Evolutionary conservation across 2,329 filamentous ascomycete genomes (phyloP).

Genomic region (Lachnum nothofagi): DNA sequence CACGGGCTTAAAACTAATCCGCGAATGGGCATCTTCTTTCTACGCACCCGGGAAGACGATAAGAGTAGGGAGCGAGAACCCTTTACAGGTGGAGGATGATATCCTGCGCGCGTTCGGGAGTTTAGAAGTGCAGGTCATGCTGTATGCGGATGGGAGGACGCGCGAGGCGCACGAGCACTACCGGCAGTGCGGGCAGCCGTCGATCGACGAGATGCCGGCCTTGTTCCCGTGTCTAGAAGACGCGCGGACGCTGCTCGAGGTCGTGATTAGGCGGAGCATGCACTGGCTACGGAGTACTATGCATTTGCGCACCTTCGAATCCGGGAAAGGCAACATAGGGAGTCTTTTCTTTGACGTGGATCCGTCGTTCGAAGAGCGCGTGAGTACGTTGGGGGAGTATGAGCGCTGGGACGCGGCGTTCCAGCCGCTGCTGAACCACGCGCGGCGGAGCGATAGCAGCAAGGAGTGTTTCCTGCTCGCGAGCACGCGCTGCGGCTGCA

Average conservation of each 20-base stretch:
- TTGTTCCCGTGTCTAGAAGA: constrained; percentile 15
- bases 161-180: constrained; percentile 20
- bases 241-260: constrained; percentile 16
- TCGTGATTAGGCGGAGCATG: constrained; percentile 23
- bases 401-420: constrained; percentile 25
- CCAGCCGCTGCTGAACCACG: constrained; percentile 15
- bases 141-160: constrained; percentile 16
- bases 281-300: constrained; percentile 25
- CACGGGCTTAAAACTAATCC: constrained; percentile 16
- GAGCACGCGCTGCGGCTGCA: constrained; percentile 15
- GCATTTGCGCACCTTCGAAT: constrained; percentile 21
- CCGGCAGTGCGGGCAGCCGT: constrained; percentile 12
- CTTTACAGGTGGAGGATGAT: constrained; percentile 14
- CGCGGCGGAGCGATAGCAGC: constrained; percentile 8
- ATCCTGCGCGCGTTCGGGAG: constrained; percentile 17
- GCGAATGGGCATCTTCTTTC: constrained; percentile 16
- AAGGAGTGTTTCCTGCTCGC: constrained; percentile 17
- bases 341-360: constrained; percentile 22
- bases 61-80: constrained; percentile 11
- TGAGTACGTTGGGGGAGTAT: constrained; percentile 21
- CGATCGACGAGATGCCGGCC: constrained; percentile 22
- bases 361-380: constrained; percentile 19
- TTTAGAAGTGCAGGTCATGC: constrained; percentile 19
- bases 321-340: not conserved
- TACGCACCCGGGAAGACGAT: constrained; percentile 8